Percentiles rank a stretch among this genome's conserved stretches.
These are phyloP conservation scores for Neophaeococcomyces aloes DNA, from an alignment of 2,329 filamentous ascomycete species.

Conservation along the genomic window DNA sequence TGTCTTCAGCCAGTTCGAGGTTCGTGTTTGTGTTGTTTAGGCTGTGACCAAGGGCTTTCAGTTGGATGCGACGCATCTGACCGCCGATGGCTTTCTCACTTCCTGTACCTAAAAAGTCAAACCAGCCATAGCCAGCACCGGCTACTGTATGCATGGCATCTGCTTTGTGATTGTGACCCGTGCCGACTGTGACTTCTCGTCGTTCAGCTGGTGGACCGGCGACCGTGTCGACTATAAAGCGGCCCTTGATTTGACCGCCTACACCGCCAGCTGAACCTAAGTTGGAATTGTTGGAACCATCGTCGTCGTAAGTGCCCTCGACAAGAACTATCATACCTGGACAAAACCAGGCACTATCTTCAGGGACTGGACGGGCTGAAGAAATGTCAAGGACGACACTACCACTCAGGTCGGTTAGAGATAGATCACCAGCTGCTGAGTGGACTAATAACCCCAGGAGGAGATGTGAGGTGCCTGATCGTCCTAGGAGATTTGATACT, in stretches of 20 bases:
- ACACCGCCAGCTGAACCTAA: slow-evolving; percentile 61
- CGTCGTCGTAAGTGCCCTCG: slow-evolving; percentile 94
- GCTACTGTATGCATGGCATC: slow-evolving; percentile 31
- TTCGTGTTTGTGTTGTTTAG: too few species aligned
- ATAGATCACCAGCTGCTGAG: slow-evolving; percentile 63
- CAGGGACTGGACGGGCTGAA: slow-evolving; percentile 70
- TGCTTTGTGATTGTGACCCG: slow-evolving; percentile 39
- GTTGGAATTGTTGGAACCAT: slow-evolving; percentile 58
- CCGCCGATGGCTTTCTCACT: slow-evolving; percentile 74
- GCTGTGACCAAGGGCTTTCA: slow-evolving; percentile 47
- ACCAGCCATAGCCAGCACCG: slow-evolving; percentile 85
- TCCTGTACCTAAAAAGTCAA: slow-evolving; percentile 86
- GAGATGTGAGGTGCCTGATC: slow-evolving; percentile 74
- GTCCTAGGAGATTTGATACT: slow-evolving; percentile 63
- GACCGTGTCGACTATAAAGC: slow-evolving; percentile 81
- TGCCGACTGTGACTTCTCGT: slow-evolving; percentile 66
- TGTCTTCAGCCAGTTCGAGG: slow-evolving; percentile 25
- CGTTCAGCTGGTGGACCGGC: slow-evolving; percentile 86
- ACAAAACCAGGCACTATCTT: slow-evolving; percentile 81
- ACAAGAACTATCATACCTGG: slow-evolving; percentile 94
- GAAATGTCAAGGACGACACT: slow-evolving; percentile 75
- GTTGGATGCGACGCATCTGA: slow-evolving; percentile 73
- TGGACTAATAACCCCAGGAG: slow-evolving; percentile 74
- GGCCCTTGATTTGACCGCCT: slow-evolving; percentile 82
- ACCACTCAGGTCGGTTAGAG: slow-evolving; percentile 77